These are phyloP conservation scores for Candida quercuum DNA, from an alignment of 805 yeast species.

Conservation along the genomic window DNA sequence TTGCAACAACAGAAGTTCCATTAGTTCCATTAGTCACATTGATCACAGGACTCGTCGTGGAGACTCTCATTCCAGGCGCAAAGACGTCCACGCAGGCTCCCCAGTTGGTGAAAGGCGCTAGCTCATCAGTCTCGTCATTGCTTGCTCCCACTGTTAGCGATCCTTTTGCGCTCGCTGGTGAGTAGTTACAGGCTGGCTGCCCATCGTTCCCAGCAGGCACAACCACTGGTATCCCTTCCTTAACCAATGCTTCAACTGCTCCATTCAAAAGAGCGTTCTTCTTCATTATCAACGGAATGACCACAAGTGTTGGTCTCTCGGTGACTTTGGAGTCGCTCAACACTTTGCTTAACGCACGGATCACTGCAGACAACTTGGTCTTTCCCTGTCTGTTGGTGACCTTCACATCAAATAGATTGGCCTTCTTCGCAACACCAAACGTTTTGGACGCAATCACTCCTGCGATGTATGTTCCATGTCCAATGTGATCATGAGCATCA, in stretches of 20 bases:
- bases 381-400: conserved; percentile 34
- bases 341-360: conserved; percentile 28
- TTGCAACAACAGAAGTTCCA: too few species aligned
- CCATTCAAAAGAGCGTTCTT: conserved; percentile 37
- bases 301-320: conserved; percentile 32
- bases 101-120: conserved; percentile 43
- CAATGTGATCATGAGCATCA: conserved; percentile 30
- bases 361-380: conserved; percentile 28
- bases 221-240: conserved; percentile 40
- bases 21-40: conserved; percentile 20
- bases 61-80: conserved; percentile 43
- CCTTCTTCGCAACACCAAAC: conserved; percentile 48
- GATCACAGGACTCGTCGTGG: conserved; percentile 38
- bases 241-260: conserved; percentile 36
- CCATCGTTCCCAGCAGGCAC: conserved; percentile 47
- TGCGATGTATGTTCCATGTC: conserved; percentile 57
- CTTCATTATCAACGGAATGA: conserved; percentile 33
- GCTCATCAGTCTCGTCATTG: conserved; percentile 56
- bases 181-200: conserved; percentile 36
- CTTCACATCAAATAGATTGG: conserved; percentile 37
- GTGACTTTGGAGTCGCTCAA: conserved; percentile 24
- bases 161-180: conserved; percentile 44
- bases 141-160: conserved; percentile 86
- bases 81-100: conserved; percentile 50
- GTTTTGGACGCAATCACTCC: conserved; percentile 46